Base-by-base conservation (phyloP, 306 rosid genomes). In the Cucurbita moschata region DNA sequence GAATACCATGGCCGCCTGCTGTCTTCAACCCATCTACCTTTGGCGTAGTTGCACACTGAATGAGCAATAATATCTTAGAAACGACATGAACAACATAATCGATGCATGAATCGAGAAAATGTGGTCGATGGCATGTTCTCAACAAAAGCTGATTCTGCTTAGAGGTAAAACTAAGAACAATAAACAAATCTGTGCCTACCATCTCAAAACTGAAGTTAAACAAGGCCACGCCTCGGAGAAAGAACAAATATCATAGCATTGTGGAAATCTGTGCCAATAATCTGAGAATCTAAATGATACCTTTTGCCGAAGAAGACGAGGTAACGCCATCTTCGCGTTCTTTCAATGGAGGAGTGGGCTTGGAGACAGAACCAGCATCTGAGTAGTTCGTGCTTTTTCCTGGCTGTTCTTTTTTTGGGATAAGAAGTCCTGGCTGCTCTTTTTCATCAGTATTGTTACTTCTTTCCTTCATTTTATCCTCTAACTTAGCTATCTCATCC, bases 11-110 rank as follows among this genome's bases (percentile, higher is more conserved):
- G 97, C 35, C 88, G 78, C 72, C 69, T 75, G 66, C 77, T 83
- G 79, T 91, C 96, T 68, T 87, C 87, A 75, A 89, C 83, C 97
- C 99, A 94, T 79, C 85, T 86, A 78, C 99, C 99, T 79, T 85
- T 86, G 77, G 95, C 97, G 78, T 87, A 89, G 83, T 89, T 80
- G 82, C 99, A 94, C 59, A 18, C 97, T 94, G 88, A 76, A 86
- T 39, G 81, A 30, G 71, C 69, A 73, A 79, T 71, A 75, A 62
- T 73, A 59, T 68, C 58, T 75, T 75, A 76, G 76, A 51, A n/a
- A 69, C 8, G 30, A 72, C 58, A 44, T n/a, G 35, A 40, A 57
- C 43, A 69, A 58, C 58, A 39, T 19, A 19, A 42, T 43, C n/a
- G 5, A 21, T 66, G 54, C 53, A 4, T 18, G 39, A 66, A 66